phyloP scores from a whole-genome alignment of 179 eudicot species.

The Spinacia oleracea region DNA sequence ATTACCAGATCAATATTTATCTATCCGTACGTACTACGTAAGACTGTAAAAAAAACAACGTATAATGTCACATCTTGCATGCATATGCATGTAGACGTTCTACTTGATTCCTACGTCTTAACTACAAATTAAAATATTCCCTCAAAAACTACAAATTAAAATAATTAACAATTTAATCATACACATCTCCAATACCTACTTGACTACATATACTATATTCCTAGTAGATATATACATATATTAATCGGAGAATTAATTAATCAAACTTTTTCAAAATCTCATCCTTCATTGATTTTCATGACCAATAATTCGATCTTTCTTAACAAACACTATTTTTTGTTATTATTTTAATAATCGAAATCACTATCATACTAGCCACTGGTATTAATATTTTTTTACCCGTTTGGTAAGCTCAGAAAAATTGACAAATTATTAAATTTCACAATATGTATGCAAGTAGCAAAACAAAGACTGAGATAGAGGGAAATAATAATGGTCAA shows the following conservation, averaged over 20 bases:
- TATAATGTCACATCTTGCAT: slow-evolving; percentile 20
- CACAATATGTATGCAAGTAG: too few species aligned
- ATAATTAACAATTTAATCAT: not conserved
- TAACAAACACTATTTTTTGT: not conserved
- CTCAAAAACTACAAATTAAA: too few species aligned
- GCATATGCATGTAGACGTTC: not conserved
- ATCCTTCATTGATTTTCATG: not conserved
- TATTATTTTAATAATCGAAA: not conserved
- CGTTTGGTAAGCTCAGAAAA: not conserved
- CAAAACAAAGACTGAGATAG: too few species aligned
- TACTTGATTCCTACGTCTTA: slow-evolving; percentile 18
- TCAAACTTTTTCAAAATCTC: not conserved
- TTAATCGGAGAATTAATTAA: not conserved
- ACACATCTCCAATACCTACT: slow-evolving; percentile 4
- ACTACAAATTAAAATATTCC: slow-evolving; percentile 17
- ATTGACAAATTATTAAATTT: not conserved
- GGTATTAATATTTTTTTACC: not conserved
- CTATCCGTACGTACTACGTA: too few species aligned
- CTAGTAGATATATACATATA: not conserved
- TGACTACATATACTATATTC: not conserved
- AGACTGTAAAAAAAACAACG: too few species aligned
- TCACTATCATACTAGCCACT: not conserved
- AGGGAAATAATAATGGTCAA: too few species aligned
- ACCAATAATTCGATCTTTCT: not conserved
- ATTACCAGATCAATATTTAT: too few species aligned